Evolutionary conservation across 371 early-diverging fungal species (phyloP), one percentile per base, ranked within the genome.

Genomic region (Dichotomocladium elegans): DNA sequence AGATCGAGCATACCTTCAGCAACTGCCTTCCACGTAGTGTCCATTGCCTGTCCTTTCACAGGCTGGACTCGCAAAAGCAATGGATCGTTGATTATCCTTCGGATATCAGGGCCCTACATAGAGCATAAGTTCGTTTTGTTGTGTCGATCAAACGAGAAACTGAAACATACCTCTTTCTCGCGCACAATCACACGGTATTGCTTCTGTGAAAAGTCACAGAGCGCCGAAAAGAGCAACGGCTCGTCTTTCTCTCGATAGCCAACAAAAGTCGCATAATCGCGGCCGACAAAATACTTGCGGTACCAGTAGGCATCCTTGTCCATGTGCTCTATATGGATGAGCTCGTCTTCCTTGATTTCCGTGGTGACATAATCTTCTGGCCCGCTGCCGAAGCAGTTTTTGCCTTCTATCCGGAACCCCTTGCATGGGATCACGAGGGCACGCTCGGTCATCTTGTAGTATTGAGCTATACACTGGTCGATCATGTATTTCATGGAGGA

Each of bases 261-360:
- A 27, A 68, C 55, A 41, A 71, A 61, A 6, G 72, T 71, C 15
- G 53, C 53, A 45, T 74, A 74, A 0, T 62, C 56, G 31, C 62
- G 63, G 9, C 69, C 72, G 24, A 69, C 53, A 55, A 74, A 74
- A 40, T 63, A 51, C 4, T 52, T 56, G 26, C 69, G 57, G 50
- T 66, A 74, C 72, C 64, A 66, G 9, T 42, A 56, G 9, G 71
- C 63, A 12, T 64, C 63, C 30, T 66, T 53, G 37, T 74, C 66
- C 43, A 65, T 51, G n/a, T 37, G 37, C 24, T 70, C 64, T 12
- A 66, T 31, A 14, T 22, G 21, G 24, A 31, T 47, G 26, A 34
- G 17, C 2, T 11, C 6, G 41, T 63, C 62, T 17, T 57, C 51
- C 33, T 34, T 44, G 11, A 17, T 12, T 5, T 14, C 33, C 12